Conservation (phyloP, 177 flowering plant species). For the Vitis hybrid region DNA sequence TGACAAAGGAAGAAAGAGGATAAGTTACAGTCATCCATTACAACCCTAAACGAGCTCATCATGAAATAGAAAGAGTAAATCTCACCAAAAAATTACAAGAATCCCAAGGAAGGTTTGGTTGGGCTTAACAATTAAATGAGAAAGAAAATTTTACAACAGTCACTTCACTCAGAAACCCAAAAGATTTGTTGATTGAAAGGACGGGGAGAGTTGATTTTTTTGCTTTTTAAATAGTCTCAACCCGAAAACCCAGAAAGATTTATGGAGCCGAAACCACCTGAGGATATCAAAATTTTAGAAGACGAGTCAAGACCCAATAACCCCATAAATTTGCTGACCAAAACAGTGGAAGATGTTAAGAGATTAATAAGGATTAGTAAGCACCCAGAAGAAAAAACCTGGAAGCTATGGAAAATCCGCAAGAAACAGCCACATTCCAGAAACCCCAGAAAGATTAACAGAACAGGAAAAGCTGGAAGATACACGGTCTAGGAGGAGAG, state of each 20-base stretch:
- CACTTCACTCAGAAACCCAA: too few species aligned
- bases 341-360: not conserved
- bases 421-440: not conserved
- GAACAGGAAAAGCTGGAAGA: not conserved
- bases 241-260: not conserved
- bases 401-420: not conserved
- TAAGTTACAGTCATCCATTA: not conserved
- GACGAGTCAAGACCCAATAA: not conserved
- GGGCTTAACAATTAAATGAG: not conserved
- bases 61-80: not conserved
- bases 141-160: not conserved
- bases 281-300: not conserved
- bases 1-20: too few species aligned
- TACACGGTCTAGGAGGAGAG: too few species aligned
- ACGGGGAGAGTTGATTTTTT: not conserved
- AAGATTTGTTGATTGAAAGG: not conserved
- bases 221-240: too few species aligned
- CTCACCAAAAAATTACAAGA: conserved; percentile 8
- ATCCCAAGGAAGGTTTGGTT: not conserved
- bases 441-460: conserved; percentile 22
- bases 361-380: not conserved
- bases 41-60: not conserved
- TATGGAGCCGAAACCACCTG: not conserved
- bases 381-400: not conserved
- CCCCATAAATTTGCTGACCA: not conserved